phyloP scores from a whole-genome alignment of 441 rosid genomes.

The Euphorbia celastroides region DNA sequence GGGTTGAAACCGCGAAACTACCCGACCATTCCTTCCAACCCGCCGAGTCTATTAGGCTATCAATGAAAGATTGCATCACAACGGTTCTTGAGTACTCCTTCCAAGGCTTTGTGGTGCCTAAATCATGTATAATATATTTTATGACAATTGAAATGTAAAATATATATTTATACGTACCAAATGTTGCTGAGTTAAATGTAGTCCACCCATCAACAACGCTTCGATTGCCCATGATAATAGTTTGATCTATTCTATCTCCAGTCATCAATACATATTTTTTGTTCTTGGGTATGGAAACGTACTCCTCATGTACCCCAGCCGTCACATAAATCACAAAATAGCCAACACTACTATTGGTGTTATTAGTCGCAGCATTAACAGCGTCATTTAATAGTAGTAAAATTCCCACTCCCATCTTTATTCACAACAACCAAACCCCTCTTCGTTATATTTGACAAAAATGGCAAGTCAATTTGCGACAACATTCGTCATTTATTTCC shows the following conservation, averaged over 20 bases:
- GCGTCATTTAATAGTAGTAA: slow-evolving; percentile 51
- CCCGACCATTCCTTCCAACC: too few species aligned
- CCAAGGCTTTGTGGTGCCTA: too few species aligned
- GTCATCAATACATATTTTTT: slow-evolving; percentile 54
- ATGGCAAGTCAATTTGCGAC: neutral
- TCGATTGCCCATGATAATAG: slow-evolving; percentile 64
- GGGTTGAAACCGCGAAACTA: too few species aligned
- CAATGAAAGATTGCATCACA: too few species aligned
- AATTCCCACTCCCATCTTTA: slow-evolving; percentile 25
- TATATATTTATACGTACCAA: slow-evolving; percentile 29
- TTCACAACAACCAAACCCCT: slow-evolving; percentile 41
- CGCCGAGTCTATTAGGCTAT: too few species aligned
- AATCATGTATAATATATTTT: too few species aligned
- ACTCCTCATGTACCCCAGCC: slow-evolving; percentile 53
- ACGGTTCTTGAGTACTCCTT: too few species aligned
- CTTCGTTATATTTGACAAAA: slow-evolving; percentile 17
- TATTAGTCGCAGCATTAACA: slow-evolving; percentile 44
- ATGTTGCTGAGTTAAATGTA: slow-evolving; percentile 55
- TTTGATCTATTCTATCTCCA: slow-evolving; percentile 65
- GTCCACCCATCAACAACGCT: slow-evolving; percentile 67
- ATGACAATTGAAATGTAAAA: too few species aligned
- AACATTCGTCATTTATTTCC: neutral
- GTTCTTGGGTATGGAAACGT: slow-evolving; percentile 32
- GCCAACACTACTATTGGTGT: slow-evolving; percentile 31
- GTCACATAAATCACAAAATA: slow-evolving; percentile 60